Evolutionary conservation across 495 filamentous ascomycete species (phyloP).

Genomic region (Hypoxylon crocopeplum): DNA sequence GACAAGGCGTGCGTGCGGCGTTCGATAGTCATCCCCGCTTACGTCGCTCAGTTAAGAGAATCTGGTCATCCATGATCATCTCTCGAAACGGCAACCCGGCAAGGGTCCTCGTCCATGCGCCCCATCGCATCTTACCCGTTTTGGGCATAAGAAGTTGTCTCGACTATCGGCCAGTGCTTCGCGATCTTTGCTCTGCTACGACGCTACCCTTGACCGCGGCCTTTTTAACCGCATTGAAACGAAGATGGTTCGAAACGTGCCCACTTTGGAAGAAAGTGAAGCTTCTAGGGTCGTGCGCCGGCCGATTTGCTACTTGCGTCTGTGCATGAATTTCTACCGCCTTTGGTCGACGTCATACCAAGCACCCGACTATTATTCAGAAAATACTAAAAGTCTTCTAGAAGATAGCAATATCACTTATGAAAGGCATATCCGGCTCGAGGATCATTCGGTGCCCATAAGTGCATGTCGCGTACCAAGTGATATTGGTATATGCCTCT

Average conservation of each 20-base stretch:
- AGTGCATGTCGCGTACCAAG: too few species aligned
- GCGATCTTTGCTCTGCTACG: constrained; percentile 3
- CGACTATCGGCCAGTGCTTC: neutral
- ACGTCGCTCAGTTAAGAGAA: constrained; percentile 27
- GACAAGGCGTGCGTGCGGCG: constrained; percentile 1
- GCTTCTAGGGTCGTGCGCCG: constrained; percentile 1
- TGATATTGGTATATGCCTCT: too few species aligned
- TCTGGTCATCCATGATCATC: neutral
- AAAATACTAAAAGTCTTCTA: too few species aligned
- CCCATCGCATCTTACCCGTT: constrained; percentile 11
- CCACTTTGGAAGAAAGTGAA: constrained; percentile 5
- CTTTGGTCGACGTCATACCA: too few species aligned
- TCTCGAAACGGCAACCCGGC: constrained; percentile 14
- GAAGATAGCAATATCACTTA: too few species aligned
- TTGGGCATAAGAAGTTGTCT: constrained; percentile 6
- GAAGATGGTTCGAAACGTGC: constrained; percentile 12
- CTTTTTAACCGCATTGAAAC: constrained; percentile 16
- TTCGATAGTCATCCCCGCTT: constrained; percentile 29
- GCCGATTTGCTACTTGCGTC: too few species aligned
- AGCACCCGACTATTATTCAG: too few species aligned
- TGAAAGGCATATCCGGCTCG: too few species aligned
- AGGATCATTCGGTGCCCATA: too few species aligned
- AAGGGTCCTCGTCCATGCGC: constrained; percentile 14
- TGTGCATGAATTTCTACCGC: too few species aligned
- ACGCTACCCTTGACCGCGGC: constrained; percentile 2